phyloP scores from a whole-genome alignment of 1,139 yeast genomes.

The Lodderomyces elongisporus region DNA sequence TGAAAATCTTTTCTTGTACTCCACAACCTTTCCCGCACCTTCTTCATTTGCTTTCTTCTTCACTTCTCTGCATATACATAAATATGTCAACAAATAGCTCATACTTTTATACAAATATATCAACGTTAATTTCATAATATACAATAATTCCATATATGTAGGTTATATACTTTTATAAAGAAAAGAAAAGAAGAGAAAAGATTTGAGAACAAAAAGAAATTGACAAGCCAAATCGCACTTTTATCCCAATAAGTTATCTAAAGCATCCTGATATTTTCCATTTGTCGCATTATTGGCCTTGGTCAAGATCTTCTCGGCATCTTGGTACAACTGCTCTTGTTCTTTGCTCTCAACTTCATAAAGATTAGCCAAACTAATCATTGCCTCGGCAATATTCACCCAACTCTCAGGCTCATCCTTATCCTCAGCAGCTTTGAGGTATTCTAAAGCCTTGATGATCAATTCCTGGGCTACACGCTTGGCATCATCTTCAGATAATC shows the following conservation, averaged over 20 bases:
- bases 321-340: conserved; percentile 58
- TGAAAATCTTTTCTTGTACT: too few species aligned
- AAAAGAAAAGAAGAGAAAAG: too few species aligned
- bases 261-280: conserved; percentile 61
- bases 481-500: conserved; percentile 38
- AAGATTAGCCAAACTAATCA: conserved; percentile 72
- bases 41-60: too few species aligned
- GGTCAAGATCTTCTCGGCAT: conserved; percentile 59
- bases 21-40: too few species aligned
- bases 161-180: too few species aligned
- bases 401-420: conserved; percentile 75
- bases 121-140: too few species aligned
- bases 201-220: too few species aligned
- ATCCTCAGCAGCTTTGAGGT: conserved; percentile 55
- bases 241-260: conserved; percentile 29
- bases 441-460: conserved; percentile 52
- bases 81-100: too few species aligned
- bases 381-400: conserved; percentile 82
- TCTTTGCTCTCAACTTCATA: conserved; percentile 58
- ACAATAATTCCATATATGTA: too few species aligned
- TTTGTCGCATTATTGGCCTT: conserved; percentile 74
- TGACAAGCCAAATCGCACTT: too few species aligned
- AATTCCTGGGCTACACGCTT: conserved; percentile 46
- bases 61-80: too few species aligned
- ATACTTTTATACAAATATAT: too few species aligned